Base-by-base conservation (phyloP, 768 basidiomycete species). In the Strobilomyces confusus region DNA sequence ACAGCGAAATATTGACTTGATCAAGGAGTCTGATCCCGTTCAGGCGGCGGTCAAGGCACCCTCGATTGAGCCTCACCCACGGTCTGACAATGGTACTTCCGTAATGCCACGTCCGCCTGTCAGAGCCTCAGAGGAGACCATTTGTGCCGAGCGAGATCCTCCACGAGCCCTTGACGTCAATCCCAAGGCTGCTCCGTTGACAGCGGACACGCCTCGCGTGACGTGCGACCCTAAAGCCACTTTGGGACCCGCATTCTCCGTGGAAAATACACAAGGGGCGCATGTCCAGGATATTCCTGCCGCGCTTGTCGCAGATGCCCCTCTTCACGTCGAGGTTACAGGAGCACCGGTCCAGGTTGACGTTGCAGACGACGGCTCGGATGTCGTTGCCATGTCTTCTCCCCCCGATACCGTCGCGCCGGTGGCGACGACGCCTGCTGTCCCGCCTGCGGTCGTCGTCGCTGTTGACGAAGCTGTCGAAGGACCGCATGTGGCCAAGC, bases 1-100 rank as follows among this genome's bases (percentile, higher is more conserved):
- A 26, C 22, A 44, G 37, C 36, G 42, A 34, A 25, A 20, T 42
- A 8, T 13, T 59, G 56, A 65, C 34, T 8, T 45, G 9, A n/a
- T 17, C 15, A 49, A 53, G 57, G 38, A 48, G 52, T 46, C 38
- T 23, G 42, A 50, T 9, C 38, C 36, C 4, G n/a, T 51, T 44
- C 44, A 44, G 37, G 51, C 9, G 14, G 32, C 19, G 11, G 25
- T 25, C 12, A 33, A 60, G 55, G 54, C 14, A 45, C 50, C 54
- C 51, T 63, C 63, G 53, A 26, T 51, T 41, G 61, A 68, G 54
- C 50, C 32, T 52, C 36, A 37, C 44, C 38, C 55, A 53, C 61
- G 42, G 20, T 55, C 64, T 41, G 46, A 4, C 50, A 43, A 49
- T 42, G 38, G 19, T 45, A 34, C 49, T 30, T 42, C 44, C 23